Evolutionary conservation across 768 basidiomycete species (phyloP).

Genomic region (Mrakia frigida): DNA sequence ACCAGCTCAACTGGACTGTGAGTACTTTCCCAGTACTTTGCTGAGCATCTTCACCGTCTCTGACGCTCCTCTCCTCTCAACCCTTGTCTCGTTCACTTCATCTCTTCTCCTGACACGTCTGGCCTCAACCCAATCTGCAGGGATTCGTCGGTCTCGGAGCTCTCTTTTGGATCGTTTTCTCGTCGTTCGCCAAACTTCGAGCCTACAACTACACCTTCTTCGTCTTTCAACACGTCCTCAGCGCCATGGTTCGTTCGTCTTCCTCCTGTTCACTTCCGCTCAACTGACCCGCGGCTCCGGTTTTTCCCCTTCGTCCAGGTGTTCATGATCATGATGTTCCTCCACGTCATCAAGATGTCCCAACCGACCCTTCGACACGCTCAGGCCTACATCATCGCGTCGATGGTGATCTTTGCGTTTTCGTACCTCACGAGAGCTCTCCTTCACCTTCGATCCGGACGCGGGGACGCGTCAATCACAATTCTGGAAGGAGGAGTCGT

Average conservation of each 20-base stretch:
- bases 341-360: neutral
- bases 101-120: neutral
- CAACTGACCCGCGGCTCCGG: too few species aligned
- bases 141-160: neutral
- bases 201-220: constrained; percentile 6
- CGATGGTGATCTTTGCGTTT: neutral
- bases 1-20: neutral
- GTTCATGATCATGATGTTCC: neutral
- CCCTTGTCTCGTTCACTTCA: neutral
- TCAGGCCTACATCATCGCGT: neutral
- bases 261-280: too few species aligned
- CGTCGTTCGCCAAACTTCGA: neutral
- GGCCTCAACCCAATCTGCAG: neutral
- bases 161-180: constrained; percentile 8
- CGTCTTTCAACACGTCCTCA: neutral
- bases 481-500: neutral
- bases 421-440: neutral
- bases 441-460: neutral
- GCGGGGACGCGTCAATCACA: neutral
- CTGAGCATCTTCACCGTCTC: too few species aligned
- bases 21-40: neutral
- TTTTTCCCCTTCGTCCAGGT: neutral
- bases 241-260: neutral
- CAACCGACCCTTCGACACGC: neutral
- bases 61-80: neutral